Conservation (phyloP, 2,329 filamentous ascomycete species). For the Hymenoscyphus scutula region DNA sequence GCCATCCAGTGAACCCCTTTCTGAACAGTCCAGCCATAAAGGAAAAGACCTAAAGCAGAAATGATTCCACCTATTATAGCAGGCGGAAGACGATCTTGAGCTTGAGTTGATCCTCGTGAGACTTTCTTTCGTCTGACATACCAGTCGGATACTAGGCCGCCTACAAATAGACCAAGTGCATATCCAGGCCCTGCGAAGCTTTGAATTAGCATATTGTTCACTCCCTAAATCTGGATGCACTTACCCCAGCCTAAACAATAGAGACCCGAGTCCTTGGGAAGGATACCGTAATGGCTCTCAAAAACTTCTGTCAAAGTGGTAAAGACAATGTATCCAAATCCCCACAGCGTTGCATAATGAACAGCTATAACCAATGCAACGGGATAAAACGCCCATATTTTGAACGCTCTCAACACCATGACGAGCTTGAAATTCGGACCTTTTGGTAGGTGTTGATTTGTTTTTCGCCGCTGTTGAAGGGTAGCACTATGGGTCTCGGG, state of each 20-base stretch:
- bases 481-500: constrained; percentile 1
- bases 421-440: constrained; percentile 6
- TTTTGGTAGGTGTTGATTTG: background rate
- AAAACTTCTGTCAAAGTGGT: constrained; percentile 7
- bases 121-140: constrained; percentile 7
- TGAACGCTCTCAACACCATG: constrained; percentile 2
- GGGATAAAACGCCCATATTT: constrained; percentile 7
- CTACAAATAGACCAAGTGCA: constrained; percentile 4
- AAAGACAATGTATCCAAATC: constrained; percentile 6
- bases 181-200: constrained; percentile 1
- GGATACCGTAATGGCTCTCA: constrained; percentile 5
- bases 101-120: background rate
- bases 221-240: background rate
- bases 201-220: background rate
- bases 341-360: background rate
- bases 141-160: constrained; percentile 5
- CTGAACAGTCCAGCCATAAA: constrained; percentile 6
- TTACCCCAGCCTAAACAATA: constrained; percentile 5
- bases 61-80: constrained; percentile 4
- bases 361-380: constrained; percentile 1
- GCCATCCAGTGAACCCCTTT: constrained; percentile 6
- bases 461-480: background rate
- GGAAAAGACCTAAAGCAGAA: background rate
- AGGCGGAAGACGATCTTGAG: constrained; percentile 3
- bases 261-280: background rate